A percentile compares a stretch with the other conserved stretches of the same genome.
phyloP scores from a whole-genome alignment of 495 filamentous ascomycete genomes.

The Penicillium lividum region DNA sequence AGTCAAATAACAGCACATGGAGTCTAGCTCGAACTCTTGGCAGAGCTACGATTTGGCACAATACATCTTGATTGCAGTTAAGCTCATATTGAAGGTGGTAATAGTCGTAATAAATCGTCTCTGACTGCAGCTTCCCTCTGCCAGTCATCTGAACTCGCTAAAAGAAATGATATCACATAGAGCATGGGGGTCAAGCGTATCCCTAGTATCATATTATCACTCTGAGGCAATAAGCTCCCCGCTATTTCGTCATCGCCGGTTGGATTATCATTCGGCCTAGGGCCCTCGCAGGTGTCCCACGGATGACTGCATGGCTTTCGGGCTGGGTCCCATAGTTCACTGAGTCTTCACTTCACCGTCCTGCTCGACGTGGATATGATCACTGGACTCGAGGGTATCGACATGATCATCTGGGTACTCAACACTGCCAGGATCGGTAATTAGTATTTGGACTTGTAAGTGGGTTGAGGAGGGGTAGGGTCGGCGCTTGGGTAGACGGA shows the following conservation, averaged over 20 bases:
- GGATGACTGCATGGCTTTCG: slow-evolving; percentile 4
- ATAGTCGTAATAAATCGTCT: slow-evolving; percentile 5
- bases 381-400: slow-evolving; percentile 58
- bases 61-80: not conserved
- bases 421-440: slow-evolving; percentile 53
- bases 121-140: not conserved
- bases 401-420: slow-evolving; percentile 68
- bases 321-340: not conserved
- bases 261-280: slow-evolving; percentile 4
- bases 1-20: not conserved
- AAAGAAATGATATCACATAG: slow-evolving; percentile 11
- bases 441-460: slow-evolving; percentile 15
- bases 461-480: not conserved
- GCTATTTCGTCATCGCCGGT: not conserved
- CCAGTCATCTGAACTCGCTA: slow-evolving; percentile 5
- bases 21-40: not conserved
- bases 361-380: slow-evolving; percentile 74
- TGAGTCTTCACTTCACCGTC: slow-evolving; percentile 73
- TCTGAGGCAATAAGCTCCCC: slow-evolving; percentile 16
- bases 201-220: slow-evolving; percentile 24
- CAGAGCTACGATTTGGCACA: not conserved
- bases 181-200: slow-evolving; percentile 15
- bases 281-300: not conserved
- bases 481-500: not conserved
- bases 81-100: not conserved